phyloP scores from a whole-genome alignment of 75 land plant species.

The Azolla pinnata region DNA sequence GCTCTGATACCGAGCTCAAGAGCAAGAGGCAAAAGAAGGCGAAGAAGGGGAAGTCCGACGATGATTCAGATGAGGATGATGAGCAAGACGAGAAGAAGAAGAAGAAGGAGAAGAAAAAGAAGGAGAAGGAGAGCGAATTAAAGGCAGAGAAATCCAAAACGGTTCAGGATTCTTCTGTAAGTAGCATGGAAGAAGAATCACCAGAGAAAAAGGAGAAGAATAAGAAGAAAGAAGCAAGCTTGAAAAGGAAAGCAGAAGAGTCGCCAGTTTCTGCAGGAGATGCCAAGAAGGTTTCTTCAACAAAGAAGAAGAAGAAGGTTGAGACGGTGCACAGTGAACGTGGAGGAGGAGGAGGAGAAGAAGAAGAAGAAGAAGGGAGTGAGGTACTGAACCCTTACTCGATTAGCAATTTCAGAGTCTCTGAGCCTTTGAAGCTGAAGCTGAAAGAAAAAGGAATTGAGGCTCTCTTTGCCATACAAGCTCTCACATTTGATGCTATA shows the following conservation, averaged over 20 bases:
- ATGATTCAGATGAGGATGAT: background rate
- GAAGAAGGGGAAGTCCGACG: conserved; percentile 5
- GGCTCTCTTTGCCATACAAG: conserved; percentile 87
- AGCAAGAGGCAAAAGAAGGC: too few relatives aligned
- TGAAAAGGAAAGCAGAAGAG: background rate
- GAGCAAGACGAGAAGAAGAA: conserved; percentile 2
- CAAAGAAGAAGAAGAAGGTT: conserved; percentile 34
- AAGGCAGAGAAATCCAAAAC: background rate
- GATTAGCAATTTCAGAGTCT: conserved; percentile 68
- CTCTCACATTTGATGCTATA: conserved; percentile 69
- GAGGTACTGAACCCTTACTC: conserved; percentile 50
- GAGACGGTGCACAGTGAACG: conserved; percentile 13
- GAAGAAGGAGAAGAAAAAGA: conserved; percentile 14
- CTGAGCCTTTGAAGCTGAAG: conserved; percentile 42
- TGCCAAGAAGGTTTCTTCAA: conserved; percentile 22
- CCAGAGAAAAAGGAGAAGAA: conserved; percentile 5
- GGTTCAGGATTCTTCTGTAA: too few relatives aligned
- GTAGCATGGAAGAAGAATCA: background rate
- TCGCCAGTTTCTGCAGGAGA: conserved; percentile 15
- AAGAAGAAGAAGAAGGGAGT: conserved; percentile 11
- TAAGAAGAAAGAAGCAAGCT: conserved; percentile 2
- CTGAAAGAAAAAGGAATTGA: conserved; percentile 74
- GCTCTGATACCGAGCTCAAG: too few relatives aligned
- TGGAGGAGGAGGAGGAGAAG: conserved; percentile 13
- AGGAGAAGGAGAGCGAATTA: conserved; percentile 15